These are phyloP conservation scores for Plectosphaerella cucumerina DNA, from an alignment of 2,329 filamentous ascomycete species.

Conservation along the genomic window DNA sequence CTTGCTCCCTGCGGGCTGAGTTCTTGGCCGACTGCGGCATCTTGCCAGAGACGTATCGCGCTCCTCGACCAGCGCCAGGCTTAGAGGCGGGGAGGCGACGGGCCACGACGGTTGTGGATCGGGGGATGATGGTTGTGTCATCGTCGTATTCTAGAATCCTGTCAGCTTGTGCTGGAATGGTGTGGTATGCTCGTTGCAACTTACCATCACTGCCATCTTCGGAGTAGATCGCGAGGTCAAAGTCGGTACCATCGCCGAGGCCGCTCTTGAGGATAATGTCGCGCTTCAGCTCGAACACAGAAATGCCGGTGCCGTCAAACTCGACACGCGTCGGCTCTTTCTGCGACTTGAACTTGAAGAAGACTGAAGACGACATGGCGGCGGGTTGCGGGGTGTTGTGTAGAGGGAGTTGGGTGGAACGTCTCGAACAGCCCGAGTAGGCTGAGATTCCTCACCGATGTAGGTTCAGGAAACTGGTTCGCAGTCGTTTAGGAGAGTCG, in stretches of 20 bases:
- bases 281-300: conserved; percentile 96
- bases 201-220: conserved; percentile 88
- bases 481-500: too few species aligned
- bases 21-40: conserved; percentile 89
- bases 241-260: conserved; percentile 91
- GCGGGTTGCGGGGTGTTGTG: background rate
- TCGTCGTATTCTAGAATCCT: conserved; percentile 78
- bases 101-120: conserved; percentile 90
- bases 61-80: conserved; percentile 82
- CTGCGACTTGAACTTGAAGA: conserved; percentile 99
- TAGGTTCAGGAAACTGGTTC: too few species aligned
- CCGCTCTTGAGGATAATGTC: conserved; percentile 96
- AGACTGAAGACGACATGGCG: conserved; percentile 92
- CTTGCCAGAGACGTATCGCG: conserved; percentile 93
- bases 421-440: background rate
- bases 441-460: too few species aligned
- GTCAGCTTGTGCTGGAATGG: conserved; percentile 20
- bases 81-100: conserved; percentile 79
- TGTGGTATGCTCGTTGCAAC: conserved; percentile 20
- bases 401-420: background rate
- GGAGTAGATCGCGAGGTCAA: conserved; percentile 90
- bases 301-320: conserved; percentile 96
- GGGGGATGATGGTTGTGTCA: conserved; percentile 94
- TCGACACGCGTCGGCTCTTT: conserved; percentile 92
- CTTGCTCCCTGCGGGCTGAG: conserved; percentile 61